Base-by-base conservation (phyloP, 2,329 filamentous ascomycete species). In the Fusarium torreyae region DNA sequence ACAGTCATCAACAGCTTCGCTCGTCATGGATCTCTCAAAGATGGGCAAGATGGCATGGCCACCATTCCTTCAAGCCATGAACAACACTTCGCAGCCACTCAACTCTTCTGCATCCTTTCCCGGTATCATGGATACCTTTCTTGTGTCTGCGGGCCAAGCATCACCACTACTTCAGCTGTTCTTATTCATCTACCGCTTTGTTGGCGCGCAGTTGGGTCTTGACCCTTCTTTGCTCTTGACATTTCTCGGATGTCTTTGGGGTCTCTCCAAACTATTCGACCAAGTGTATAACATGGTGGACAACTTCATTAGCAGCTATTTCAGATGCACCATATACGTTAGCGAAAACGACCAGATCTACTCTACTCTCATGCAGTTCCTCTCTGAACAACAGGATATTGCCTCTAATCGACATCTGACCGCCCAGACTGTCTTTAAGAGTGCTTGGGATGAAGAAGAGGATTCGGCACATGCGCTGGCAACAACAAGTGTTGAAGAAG, bases 301-400 rank as follows among this genome's bases (percentile, higher is more conserved):
- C 45, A 63, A 71, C 13, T 57, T 86, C 17, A 65, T 87, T 28
- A 77, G 77, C n/a, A 75, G 77, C 8, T 80, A 87, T 66, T 80
- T 88, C 56, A 86, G 84, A 76, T 82, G 84, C 52, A 82, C 81
- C 64, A 81, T 91, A 57, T 83, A 84, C 51, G 81, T 91, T 48
- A 82, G 79, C 59, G 85, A 84, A 62, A 82, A 81, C 43, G 88
- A 91, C 70, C 84, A 87, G 55, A 88, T 90, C 28, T 89, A 89
- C 71, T 52, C 75, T 5, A 85, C 90, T 53, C 71, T 91, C 49
- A 88, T 90, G 81, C 83, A 85, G 53, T 91, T 86, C 81, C 81
- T 90, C 9, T 84, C 85, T 0, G 75, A 82, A 40, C 85, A 89
- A 72, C 84, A 85, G 11, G 81, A 79, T 22, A 83, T 87, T 63